A percentile compares a stretch with the other conserved stretches of the same genome.
These are phyloP conservation scores for Cladosporium halotolerans DNA, from an alignment of 2,329 filamentous ascomycete species.

Conservation along the genomic window DNA sequence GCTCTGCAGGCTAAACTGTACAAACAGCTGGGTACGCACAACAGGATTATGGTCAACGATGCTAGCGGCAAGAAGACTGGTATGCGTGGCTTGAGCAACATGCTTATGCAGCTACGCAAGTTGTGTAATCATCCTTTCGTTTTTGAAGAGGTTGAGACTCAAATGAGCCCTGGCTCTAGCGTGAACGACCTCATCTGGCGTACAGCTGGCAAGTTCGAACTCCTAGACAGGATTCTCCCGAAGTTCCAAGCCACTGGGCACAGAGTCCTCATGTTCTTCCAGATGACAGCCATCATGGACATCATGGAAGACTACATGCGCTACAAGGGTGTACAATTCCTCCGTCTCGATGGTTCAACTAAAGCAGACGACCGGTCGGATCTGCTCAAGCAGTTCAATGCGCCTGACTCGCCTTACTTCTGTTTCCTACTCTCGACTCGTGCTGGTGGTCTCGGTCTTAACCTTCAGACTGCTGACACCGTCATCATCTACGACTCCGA, in stretches of 20 bases:
- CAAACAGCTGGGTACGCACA: slow-evolving; percentile 94
- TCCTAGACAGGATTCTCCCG: slow-evolving; percentile 83
- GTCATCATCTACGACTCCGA: slow-evolving; percentile 99
- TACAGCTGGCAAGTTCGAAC: slow-evolving; percentile 93
- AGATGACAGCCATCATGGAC: slow-evolving; percentile 99
- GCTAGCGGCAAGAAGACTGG: slow-evolving; percentile 93
- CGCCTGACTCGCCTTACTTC: slow-evolving; percentile 84
- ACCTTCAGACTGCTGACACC: slow-evolving; percentile 94
- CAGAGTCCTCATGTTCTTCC: slow-evolving; percentile 98
- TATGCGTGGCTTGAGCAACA: slow-evolving; percentile 93
- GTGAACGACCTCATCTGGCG: slow-evolving; percentile 95
- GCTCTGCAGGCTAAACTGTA: slow-evolving; percentile 88
- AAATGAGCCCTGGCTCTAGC: slow-evolving; percentile 84
- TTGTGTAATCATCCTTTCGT: slow-evolving; percentile 99
- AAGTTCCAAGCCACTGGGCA: slow-evolving; percentile 90
- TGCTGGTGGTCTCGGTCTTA: slow-evolving; percentile 94
- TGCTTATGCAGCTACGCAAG: slow-evolving; percentile 99
- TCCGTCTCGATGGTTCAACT: slow-evolving; percentile 91
- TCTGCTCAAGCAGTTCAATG: slow-evolving; percentile 82
- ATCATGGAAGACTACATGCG: slow-evolving; percentile 99
- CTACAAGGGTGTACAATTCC: slow-evolving; percentile 73
- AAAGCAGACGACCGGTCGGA: slow-evolving; percentile 97
- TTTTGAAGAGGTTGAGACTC: slow-evolving; percentile 94
- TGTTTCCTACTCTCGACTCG: slow-evolving; percentile 98
- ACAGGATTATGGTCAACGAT: slow-evolving; percentile 89